Evolutionary conservation across 2,329 filamentous ascomycete species (phyloP).

Genomic region (Thielaviopsis cerberus): DNA sequence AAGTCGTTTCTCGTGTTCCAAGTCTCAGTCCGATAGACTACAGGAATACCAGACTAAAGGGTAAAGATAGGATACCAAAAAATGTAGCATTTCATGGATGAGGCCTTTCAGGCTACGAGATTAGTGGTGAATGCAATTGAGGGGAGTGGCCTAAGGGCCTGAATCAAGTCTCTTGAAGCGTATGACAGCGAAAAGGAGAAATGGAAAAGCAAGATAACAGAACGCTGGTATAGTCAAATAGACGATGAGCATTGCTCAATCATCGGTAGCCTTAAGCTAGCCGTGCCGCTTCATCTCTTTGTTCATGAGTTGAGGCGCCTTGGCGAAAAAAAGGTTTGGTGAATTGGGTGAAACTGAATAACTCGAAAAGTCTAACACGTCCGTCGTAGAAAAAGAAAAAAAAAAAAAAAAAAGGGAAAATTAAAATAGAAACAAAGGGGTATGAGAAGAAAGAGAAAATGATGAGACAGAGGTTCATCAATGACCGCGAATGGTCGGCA

Average conservation of each 20-base stretch:
- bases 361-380: not conserved
- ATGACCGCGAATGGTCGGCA: not conserved
- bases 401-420: slow-evolving; percentile 1
- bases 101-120: no score
- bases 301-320: not conserved
- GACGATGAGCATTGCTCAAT: not conserved
- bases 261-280: not conserved
- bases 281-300: not conserved
- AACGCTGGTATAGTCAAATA: not conserved
- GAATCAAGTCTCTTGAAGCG: not conserved
- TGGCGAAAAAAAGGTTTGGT: not conserved
- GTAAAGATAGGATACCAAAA: not conserved
- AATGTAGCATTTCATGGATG: not conserved
- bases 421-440: not conserved
- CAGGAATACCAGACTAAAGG: no score
- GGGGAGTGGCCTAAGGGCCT: not conserved
- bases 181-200: not conserved
- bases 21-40: not conserved
- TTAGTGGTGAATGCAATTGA: not conserved
- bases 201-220: not conserved
- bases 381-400: no score
- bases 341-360: not conserved
- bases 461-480: not conserved
- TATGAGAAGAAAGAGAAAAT: not conserved
- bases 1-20: no score